phyloP scores from a whole-genome alignment of 805 yeast genomes.

The Kodamaea hsintzibuensis region DNA sequence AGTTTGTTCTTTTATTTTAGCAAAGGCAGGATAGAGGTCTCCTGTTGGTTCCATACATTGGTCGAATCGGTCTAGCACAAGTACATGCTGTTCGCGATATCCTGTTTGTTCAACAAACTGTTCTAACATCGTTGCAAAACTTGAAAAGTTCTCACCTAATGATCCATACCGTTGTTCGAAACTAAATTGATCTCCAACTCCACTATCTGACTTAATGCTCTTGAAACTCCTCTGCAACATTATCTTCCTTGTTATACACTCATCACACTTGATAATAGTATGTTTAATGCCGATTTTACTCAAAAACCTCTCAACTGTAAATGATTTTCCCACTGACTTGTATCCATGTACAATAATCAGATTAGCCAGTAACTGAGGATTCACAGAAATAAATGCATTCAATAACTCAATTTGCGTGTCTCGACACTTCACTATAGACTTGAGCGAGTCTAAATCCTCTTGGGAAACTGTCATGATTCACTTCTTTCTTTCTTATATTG shows the following conservation, averaged over 20 bases:
- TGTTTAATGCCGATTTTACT: constrained; percentile 24
- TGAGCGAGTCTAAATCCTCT: background rate
- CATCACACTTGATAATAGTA: constrained; percentile 45
- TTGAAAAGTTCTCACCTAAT: constrained; percentile 42
- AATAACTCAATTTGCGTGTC: constrained; percentile 37
- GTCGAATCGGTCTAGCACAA: constrained; percentile 51
- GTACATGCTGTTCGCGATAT: constrained; percentile 37
- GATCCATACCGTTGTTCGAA: constrained; percentile 18
- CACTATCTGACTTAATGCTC: constrained; percentile 37
- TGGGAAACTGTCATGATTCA: background rate
- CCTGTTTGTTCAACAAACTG: constrained; percentile 32
- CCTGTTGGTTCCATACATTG: constrained; percentile 43
- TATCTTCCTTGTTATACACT: constrained; percentile 40
- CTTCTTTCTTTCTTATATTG: background rate
- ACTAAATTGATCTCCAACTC: constrained; percentile 22
- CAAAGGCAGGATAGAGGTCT: constrained; percentile 41
- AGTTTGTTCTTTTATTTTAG: constrained; percentile 45
- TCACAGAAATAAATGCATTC: constrained; percentile 32
- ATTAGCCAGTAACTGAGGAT: constrained; percentile 27
- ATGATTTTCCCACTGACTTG: constrained; percentile 50
- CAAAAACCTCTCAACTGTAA: constrained; percentile 34
- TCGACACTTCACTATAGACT: constrained; percentile 26
- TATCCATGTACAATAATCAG: constrained; percentile 49
- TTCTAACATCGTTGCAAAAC: constrained; percentile 43
- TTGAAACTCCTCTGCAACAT: constrained; percentile 45